phyloP scores from a whole-genome alignment of 1,284 basidiomycete genomes.

The Farysia itapuensis region DNA sequence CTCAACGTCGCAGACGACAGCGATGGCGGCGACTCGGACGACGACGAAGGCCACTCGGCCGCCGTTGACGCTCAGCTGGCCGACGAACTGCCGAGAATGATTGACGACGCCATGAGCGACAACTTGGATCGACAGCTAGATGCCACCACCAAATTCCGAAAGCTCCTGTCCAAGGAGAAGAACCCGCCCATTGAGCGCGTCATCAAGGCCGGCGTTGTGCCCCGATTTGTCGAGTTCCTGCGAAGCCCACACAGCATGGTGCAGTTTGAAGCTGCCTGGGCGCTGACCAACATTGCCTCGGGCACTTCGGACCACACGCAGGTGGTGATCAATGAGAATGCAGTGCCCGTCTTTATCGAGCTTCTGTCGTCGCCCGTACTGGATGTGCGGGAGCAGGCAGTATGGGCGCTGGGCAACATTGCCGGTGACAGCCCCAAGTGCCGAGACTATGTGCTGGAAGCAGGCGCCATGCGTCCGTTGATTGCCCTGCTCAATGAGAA shows the following conservation, averaged over 20 bases:
- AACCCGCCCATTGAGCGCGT: constrained; percentile 99
- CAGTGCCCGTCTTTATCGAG: constrained; percentile 92
- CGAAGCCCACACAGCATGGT: constrained; percentile 87
- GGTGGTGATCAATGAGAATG: constrained; percentile 90
- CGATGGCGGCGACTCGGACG: constrained; percentile 55
- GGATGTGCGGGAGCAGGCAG: constrained; percentile 59
- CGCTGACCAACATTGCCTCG: constrained; percentile 98
- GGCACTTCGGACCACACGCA: constrained; percentile 98
- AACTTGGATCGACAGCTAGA: constrained; percentile 89
- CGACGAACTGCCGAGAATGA: constrained; percentile 76
- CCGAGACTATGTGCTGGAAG: constrained; percentile 55
- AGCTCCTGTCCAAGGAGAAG: constrained; percentile 94
- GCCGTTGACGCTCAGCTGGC: constrained; percentile 67
- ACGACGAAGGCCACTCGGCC: constrained; percentile 45
- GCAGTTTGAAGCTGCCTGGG: constrained; percentile 99
- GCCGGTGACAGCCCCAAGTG: constrained; percentile 59
- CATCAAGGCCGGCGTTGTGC: constrained; percentile 95
- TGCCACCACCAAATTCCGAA: constrained; percentile 92
- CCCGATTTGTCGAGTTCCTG: constrained; percentile 95
- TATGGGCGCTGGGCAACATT: constrained; percentile 60
- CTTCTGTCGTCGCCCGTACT: constrained; percentile 57
- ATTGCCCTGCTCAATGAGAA: constrained; percentile 57
- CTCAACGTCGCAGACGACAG: constrained; percentile 48
- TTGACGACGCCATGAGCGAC: constrained; percentile 87
- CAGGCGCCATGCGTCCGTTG: constrained; percentile 55